These are phyloP conservation scores for Hibiscus syriacus DNA, from an alignment of 345 rosid genomes.

Conservation along the genomic window DNA sequence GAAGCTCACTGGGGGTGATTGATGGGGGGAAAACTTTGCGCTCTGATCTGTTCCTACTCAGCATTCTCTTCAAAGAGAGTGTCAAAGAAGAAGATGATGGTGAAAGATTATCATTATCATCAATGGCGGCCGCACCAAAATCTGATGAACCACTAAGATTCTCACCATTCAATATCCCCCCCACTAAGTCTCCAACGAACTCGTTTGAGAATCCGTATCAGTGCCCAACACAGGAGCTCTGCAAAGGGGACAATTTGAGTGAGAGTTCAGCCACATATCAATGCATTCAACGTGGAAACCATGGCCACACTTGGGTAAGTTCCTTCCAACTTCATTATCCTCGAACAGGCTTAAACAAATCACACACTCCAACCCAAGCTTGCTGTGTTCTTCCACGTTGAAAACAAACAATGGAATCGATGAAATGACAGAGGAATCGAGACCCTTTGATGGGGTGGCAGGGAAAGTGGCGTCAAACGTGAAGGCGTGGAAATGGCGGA, in stretches of 20 bases:
- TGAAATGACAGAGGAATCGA: slow-evolving; percentile 48
- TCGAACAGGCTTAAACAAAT: slow-evolving; percentile 62
- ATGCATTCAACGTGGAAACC: slow-evolving; percentile 73
- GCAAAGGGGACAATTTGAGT: slow-evolving; percentile 68
- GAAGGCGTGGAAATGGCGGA: slow-evolving; percentile 30
- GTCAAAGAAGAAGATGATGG: slow-evolving; percentile 17
- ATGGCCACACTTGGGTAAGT: slow-evolving; percentile 56
- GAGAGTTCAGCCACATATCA: slow-evolving; percentile 75
- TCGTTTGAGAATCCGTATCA: slow-evolving; percentile 13
- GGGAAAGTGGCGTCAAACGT: slow-evolving; percentile 11
- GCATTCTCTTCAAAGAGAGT: slow-evolving; percentile 53
- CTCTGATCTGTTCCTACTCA: slow-evolving; percentile 60
- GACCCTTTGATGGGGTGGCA: slow-evolving; percentile 35
- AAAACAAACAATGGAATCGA: slow-evolving; percentile 63
- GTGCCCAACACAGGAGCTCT: slow-evolving; percentile 33
- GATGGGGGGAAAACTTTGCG: slow-evolving; percentile 40
- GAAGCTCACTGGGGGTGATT: slow-evolving; percentile 8
- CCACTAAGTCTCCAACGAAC: slow-evolving; percentile 9
- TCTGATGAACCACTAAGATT: slow-evolving; percentile 16
- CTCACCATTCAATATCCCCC: slow-evolving; percentile 11
- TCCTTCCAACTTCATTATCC: slow-evolving; percentile 54
- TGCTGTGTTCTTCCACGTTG: slow-evolving; percentile 11
- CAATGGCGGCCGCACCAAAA: slow-evolving; percentile 19
- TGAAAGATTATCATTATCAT: slow-evolving; percentile 6
- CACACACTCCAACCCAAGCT: slow-evolving; percentile 47